Evolutionary conservation across 1,284 basidiomycete species (phyloP).

Genomic region (Naganishia sp.): DNA sequence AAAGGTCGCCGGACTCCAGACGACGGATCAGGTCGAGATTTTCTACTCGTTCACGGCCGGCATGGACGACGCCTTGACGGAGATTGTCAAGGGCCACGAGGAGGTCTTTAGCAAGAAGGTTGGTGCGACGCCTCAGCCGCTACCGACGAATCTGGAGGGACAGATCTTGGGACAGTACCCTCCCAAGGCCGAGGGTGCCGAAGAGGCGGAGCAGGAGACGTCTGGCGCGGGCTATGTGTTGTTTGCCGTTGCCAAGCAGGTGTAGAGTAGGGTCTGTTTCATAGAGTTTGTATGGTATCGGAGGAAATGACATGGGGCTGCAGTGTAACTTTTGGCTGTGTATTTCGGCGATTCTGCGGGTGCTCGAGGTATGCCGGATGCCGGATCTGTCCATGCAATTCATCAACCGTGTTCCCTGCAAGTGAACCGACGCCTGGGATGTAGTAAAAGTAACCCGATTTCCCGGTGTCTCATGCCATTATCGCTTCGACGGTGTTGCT

Average conservation of each 20-base stretch:
- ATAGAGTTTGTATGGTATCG: slow-evolving; percentile 11
- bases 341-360: too few relatives aligned
- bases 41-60: slow-evolving; percentile 81
- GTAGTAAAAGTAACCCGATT: too few relatives aligned
- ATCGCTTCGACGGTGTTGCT: too few relatives aligned
- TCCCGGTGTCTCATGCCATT: too few relatives aligned
- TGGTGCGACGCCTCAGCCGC: slow-evolving; percentile 68
- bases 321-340: too few relatives aligned
- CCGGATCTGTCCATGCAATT: too few relatives aligned
- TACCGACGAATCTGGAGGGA: slow-evolving; percentile 55
- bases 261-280: slow-evolving; percentile 7
- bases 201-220: slow-evolving; percentile 16
- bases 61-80: slow-evolving; percentile 65
- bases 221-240: slow-evolving; percentile 12
- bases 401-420: too few relatives aligned
- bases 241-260: slow-evolving; percentile 19
- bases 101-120: slow-evolving; percentile 77
- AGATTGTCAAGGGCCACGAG: slow-evolving; percentile 69
- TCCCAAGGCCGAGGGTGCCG: slow-evolving; percentile 18
- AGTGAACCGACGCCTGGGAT: too few relatives aligned
- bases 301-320: too few relatives aligned
- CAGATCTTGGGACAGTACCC: slow-evolving; percentile 24
- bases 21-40: slow-evolving; percentile 90
- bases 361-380: too few relatives aligned
- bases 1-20: slow-evolving; percentile 92